Evolutionary conservation across 148 eudicot species (phyloP).

Genomic region (Fagopyrum esculentum): DNA sequence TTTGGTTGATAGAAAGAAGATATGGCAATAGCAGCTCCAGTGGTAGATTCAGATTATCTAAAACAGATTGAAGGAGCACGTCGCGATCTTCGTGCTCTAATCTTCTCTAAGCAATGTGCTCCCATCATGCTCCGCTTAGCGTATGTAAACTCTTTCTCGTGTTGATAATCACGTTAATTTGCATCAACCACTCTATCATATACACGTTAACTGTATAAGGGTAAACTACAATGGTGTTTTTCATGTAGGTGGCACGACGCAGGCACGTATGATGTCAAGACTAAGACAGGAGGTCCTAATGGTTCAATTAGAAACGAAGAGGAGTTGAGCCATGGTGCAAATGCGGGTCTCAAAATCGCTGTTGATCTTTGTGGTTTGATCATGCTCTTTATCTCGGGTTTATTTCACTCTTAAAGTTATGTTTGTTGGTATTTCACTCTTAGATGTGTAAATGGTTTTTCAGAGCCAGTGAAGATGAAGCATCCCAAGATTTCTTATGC

Average conservation of each 20-base stretch:
- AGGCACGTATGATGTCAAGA: constrained; percentile 70
- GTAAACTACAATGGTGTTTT: not conserved
- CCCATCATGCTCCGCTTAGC: constrained; percentile 96
- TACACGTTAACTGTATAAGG: not conserved
- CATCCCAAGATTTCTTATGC: constrained; percentile 74
- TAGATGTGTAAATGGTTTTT: not conserved
- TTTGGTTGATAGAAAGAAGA: not conserved
- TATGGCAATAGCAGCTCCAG: constrained; percentile 16
- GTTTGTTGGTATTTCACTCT: no score
- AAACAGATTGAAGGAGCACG: constrained; percentile 69
- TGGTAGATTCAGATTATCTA: constrained; percentile 43
- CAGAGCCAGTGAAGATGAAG: constrained; percentile 77
- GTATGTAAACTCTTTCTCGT: constrained; percentile 23
- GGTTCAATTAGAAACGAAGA: constrained; percentile 66
- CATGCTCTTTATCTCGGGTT: not conserved
- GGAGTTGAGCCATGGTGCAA: constrained; percentile 55
- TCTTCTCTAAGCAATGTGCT: constrained; percentile 63
- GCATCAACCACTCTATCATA: not conserved
- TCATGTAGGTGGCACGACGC: constrained; percentile 84
- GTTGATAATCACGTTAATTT: not conserved
- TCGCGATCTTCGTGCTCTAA: constrained; percentile 70
- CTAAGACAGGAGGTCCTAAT: constrained; percentile 92
- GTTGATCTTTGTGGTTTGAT: constrained; percentile 69
- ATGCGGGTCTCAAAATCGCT: constrained; percentile 60
- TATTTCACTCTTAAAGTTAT: not conserved